These are phyloP conservation scores for Cucurbita ficifolia DNA, from an alignment of 306 rosid species.

Conservation along the genomic window DNA sequence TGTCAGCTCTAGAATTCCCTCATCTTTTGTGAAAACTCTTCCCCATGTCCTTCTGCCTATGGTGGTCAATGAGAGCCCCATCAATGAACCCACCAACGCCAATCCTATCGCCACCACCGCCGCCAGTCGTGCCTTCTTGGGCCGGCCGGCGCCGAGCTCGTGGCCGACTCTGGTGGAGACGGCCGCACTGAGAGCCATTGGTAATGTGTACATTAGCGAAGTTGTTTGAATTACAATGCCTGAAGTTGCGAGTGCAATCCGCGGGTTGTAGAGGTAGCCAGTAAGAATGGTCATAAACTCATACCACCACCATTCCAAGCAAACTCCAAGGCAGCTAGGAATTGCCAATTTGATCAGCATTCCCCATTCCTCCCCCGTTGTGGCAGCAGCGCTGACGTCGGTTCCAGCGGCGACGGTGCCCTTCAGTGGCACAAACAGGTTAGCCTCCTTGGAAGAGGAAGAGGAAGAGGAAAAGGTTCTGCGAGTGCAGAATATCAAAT, in stretches of 20 bases:
- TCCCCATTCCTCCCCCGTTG: slow-evolving; percentile 36
- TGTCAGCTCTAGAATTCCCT: slow-evolving; percentile 30
- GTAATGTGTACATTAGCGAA: slow-evolving; percentile 45
- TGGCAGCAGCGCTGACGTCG: not conserved
- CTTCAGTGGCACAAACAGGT: slow-evolving; percentile 13
- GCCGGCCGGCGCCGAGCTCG: slow-evolving; percentile 44
- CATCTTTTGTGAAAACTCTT: slow-evolving; percentile 38
- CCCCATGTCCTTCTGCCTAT: slow-evolving; percentile 49
- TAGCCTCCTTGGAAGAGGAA: not conserved
- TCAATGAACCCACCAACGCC: slow-evolving; percentile 26
- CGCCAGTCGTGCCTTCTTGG: slow-evolving; percentile 31
- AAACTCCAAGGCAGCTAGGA: slow-evolving; percentile 66
- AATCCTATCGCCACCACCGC: slow-evolving; percentile 31
- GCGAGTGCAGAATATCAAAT: slow-evolving; percentile 18
- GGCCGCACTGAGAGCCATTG: slow-evolving; percentile 38
- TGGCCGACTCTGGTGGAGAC: slow-evolving; percentile 51
- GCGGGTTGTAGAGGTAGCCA: slow-evolving; percentile 44
- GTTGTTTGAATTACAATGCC: slow-evolving; percentile 58
- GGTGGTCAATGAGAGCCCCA: slow-evolving; percentile 41
- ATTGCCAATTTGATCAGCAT: slow-evolving; percentile 32
- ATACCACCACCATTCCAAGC: slow-evolving; percentile 96
- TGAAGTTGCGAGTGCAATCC: slow-evolving; percentile 31
- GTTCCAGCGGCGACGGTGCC: not conserved
- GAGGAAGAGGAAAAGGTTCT: not conserved
- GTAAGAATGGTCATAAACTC: slow-evolving; percentile 53